phyloP scores from a whole-genome alignment of 192 early-diverging fungal species.

The Coemansia sp. region DNA sequence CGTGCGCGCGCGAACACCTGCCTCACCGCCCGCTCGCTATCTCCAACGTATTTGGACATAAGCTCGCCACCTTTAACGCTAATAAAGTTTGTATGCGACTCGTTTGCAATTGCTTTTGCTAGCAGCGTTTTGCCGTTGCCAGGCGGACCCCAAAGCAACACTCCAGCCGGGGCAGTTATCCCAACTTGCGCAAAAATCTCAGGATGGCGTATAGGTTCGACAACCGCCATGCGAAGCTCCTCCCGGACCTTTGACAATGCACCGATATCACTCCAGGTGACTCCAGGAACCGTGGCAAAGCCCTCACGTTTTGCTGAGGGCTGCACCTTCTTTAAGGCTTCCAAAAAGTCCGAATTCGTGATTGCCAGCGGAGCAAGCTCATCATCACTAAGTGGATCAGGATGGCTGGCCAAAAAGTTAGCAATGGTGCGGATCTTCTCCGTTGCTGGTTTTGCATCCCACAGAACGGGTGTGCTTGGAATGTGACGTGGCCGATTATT shows the following conservation, averaged over 20 bases:
- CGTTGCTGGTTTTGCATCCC: slow-evolving; percentile 33
- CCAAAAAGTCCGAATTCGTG: slow-evolving; percentile 80
- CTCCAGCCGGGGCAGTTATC: slow-evolving; percentile 88
- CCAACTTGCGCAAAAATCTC: slow-evolving; percentile 86
- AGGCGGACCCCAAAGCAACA: slow-evolving; percentile 95
- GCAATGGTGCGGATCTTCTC: slow-evolving; percentile 69
- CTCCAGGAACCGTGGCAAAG: slow-evolving; percentile 96
- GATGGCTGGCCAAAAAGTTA: slow-evolving; percentile 68
- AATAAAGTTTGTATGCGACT: slow-evolving; percentile 97
- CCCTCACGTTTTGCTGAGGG: slow-evolving; percentile 97
- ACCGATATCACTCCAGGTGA: slow-evolving; percentile 96
- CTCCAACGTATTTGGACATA: slow-evolving; percentile 98
- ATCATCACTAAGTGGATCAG: slow-evolving; percentile 71
- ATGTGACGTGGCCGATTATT: not conserved
- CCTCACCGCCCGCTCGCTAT: slow-evolving; percentile 94
- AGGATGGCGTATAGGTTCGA: slow-evolving; percentile 92
- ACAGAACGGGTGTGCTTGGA: slow-evolving; percentile 35
- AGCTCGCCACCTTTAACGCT: slow-evolving; percentile 98
- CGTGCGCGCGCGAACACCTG: slow-evolving; percentile 94
- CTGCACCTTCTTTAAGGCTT: slow-evolving; percentile 87
- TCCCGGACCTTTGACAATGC: slow-evolving; percentile 82
- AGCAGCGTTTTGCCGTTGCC: slow-evolving; percentile 98
- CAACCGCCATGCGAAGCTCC: slow-evolving; percentile 92
- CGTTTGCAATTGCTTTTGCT: slow-evolving; percentile 97
- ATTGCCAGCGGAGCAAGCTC: slow-evolving; percentile 86